Percentiles rank a stretch among this genome's conserved stretches.
phyloP scores from a whole-genome alignment of 257 asterid genomes.

The Catharanthus roseus region DNA sequence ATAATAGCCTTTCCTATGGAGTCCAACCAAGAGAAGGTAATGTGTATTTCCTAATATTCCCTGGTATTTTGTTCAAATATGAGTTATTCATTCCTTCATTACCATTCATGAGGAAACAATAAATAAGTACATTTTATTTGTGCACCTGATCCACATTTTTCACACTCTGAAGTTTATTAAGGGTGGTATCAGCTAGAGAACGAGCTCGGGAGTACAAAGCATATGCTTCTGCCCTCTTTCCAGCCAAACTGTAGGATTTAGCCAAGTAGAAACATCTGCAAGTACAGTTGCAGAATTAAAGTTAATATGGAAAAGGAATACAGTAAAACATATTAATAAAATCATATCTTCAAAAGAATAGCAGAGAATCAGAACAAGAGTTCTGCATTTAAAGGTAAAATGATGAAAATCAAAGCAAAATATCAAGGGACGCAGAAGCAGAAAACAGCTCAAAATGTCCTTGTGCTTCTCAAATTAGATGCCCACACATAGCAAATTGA shows the following conservation, averaged over 20 bases:
- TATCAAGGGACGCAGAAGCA: not conserved
- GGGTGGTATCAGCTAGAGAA: constrained; percentile 56
- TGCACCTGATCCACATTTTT: constrained; percentile 58
- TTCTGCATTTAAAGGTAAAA: not conserved
- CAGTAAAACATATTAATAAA: not conserved
- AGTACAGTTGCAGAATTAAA: constrained; percentile 6
- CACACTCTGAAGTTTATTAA: constrained; percentile 48
- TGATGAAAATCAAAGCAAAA: not conserved
- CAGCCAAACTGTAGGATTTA: constrained; percentile 87
- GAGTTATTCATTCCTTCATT: not conserved
- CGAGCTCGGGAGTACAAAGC: constrained; percentile 66
- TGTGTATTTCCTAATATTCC: not conserved
- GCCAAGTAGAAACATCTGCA: constrained; percentile 95
- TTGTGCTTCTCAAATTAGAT: not conserved
- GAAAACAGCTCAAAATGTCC: not conserved
- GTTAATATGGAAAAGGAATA: not conserved
- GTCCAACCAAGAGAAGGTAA: not conserved
- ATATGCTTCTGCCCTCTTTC: constrained; percentile 92
- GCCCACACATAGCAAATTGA: not conserved
- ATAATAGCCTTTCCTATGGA: not conserved
- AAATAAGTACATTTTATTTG: not conserved
- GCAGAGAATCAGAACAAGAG: not conserved
- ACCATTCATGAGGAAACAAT: not conserved
- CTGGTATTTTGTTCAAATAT: not conserved
- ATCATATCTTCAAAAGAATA: not conserved